Evolutionary conservation across 148 eudicot genomes (phyloP).

Genomic region (Camellia lanceoleosa): DNA sequence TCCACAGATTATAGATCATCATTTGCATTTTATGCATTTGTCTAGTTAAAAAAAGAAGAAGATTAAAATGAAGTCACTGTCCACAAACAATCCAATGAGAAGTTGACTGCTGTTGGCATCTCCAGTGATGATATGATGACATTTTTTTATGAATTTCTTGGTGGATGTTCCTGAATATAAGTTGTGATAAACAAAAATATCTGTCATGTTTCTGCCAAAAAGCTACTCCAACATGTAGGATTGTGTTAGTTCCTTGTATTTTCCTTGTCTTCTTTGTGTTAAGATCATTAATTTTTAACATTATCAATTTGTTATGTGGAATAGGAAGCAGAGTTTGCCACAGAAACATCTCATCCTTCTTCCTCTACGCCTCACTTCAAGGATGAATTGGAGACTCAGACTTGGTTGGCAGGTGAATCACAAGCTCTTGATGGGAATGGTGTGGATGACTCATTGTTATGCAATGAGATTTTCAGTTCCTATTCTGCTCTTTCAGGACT

Average conservation of each 20-base stretch:
- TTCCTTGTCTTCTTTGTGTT: not conserved
- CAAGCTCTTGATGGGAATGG: conserved; percentile 38
- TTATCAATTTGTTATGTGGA: conserved; percentile 16
- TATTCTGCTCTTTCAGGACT: conserved; percentile 23
- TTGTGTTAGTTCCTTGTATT: conserved; percentile 3
- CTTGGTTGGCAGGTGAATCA: conserved; percentile 51
- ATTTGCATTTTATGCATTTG: too few relatives aligned
- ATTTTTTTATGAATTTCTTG: too few relatives aligned
- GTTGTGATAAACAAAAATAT: not conserved
- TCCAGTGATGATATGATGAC: too few relatives aligned
- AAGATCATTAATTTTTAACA: not conserved
- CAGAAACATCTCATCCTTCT: conserved; percentile 19
- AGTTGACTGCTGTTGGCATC: too few relatives aligned
- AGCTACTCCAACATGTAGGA: not conserved
- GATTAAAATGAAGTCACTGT: too few relatives aligned
- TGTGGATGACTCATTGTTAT: conserved; percentile 35
- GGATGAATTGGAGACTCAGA: conserved; percentile 24
- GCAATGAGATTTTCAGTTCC: conserved; percentile 50
- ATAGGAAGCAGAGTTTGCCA: conserved; percentile 38
- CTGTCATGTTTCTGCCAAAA: not conserved
- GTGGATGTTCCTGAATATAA: not conserved
- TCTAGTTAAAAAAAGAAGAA: too few relatives aligned
- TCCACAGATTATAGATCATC: too few relatives aligned
- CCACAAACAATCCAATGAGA: too few relatives aligned
- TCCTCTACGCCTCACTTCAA: conserved; percentile 26